These are phyloP conservation scores for Kurtzmaniella quercitrusa DNA, from an alignment of 1,139 yeast genomes.

Conservation along the genomic window DNA sequence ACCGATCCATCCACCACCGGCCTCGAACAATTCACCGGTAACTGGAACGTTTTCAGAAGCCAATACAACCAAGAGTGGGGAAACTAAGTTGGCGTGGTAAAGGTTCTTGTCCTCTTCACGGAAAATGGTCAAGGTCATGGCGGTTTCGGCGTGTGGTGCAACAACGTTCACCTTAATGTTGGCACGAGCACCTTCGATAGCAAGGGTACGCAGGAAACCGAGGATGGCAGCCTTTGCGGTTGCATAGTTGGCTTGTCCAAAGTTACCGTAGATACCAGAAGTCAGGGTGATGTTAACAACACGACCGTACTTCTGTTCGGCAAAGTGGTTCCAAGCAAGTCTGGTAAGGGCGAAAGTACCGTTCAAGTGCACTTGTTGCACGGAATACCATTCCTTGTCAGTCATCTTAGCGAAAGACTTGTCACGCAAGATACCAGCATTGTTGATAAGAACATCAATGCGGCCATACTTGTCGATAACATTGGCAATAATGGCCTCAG, in stretches of 20 bases:
- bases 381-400: constrained; percentile 79
- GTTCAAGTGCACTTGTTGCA: constrained; percentile 74
- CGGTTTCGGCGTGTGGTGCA: constrained; percentile 98
- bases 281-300: constrained; percentile 90
- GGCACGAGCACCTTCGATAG: constrained; percentile 81
- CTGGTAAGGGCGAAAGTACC: constrained; percentile 83
- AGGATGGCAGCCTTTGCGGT: constrained; percentile 89
- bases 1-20: constrained; percentile 91
- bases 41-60: constrained; percentile 69
- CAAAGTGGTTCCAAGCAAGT: constrained; percentile 90
- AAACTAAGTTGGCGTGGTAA: constrained; percentile 85
- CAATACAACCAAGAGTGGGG: constrained; percentile 80
- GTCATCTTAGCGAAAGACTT: constrained; percentile 82
- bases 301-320: constrained; percentile 74
- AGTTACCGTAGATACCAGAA: constrained; percentile 95
- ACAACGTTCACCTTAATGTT: constrained; percentile 76
- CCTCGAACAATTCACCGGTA: constrained; percentile 41
- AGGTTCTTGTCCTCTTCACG: constrained; percentile 71
- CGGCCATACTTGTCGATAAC: constrained; percentile 78
- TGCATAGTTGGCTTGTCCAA: constrained; percentile 95
- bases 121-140: constrained; percentile 90
- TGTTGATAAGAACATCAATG: constrained; percentile 82
- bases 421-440: constrained; percentile 94
- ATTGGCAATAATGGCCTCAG: constrained; percentile 72
- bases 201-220: constrained; percentile 81